Evolutionary conservation across 305 asterid species (phyloP).

Genomic region (Fraxinus velutina): DNA sequence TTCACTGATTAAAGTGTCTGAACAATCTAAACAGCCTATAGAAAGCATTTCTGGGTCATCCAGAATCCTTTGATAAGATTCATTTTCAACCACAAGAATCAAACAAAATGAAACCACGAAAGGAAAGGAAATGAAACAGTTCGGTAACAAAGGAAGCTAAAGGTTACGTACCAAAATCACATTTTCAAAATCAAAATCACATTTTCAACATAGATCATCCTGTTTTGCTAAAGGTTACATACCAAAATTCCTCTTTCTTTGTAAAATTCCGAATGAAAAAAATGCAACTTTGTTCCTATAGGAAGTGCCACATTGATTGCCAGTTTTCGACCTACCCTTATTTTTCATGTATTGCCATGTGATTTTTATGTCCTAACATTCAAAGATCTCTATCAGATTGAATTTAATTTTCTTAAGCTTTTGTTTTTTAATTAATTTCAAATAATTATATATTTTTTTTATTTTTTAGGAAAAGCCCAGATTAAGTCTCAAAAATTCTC

Average conservation of each 20-base stretch:
- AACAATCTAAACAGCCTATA: conserved; percentile 32
- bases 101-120: neutral
- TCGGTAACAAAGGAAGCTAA: neutral
- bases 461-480: neutral
- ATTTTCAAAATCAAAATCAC: neutral
- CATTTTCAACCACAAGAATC: conserved; percentile 21
- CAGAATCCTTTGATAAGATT: conserved; percentile 18
- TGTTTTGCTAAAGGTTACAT: conserved; percentile 1
- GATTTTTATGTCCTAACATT: neutral
- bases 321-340: neutral
- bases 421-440: neutral
- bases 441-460: neutral
- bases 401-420: neutral
- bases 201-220: neutral
- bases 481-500: neutral
- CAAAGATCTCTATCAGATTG: neutral
- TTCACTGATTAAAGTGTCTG: conserved; percentile 44
- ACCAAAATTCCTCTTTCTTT: conserved; percentile 14
- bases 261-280: conserved; percentile 13
- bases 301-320: neutral
- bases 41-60: neutral
- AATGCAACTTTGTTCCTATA: neutral
- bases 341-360: neutral
- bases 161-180: neutral
- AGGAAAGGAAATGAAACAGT: neutral